Percentiles rank a stretch among this genome's conserved stretches.
Evolutionary conservation across 495 filamentous ascomycete species (phyloP).

Genomic region (Thermochaetoides thermophila): DNA sequence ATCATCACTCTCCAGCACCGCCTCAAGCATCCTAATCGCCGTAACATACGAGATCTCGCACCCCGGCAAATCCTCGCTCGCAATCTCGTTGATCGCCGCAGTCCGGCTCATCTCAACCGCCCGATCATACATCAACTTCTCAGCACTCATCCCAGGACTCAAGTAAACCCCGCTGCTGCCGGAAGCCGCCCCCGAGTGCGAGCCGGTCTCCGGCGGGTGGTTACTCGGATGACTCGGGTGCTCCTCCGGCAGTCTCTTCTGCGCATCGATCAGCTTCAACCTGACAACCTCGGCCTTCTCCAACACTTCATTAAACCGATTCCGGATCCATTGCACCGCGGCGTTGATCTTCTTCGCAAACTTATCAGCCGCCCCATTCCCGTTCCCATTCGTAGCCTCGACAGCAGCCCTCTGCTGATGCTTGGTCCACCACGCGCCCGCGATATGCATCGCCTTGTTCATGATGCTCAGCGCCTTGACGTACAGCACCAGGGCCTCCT

Average conservation of each 20-base stretch:
- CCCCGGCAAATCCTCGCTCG: constrained; percentile 72
- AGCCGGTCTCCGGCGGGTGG: constrained; percentile 26
- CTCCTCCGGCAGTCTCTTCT: constrained; percentile 66
- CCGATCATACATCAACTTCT: constrained; percentile 96
- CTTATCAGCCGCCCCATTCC: constrained; percentile 35
- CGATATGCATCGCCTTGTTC: constrained; percentile 92
- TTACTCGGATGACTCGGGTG: constrained; percentile 81
- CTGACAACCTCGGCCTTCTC: constrained; percentile 90
- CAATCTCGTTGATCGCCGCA: constrained; percentile 89
- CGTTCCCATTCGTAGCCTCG: constrained; percentile 39
- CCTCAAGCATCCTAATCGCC: constrained; percentile 85
- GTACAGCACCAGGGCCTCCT: constrained; percentile 91
- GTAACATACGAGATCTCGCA: constrained; percentile 91
- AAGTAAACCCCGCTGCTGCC: constrained; percentile 39
- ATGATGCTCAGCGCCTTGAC: constrained; percentile 83
- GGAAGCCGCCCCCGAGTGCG: constrained; percentile 19
- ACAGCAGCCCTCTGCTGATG: constrained; percentile 56
- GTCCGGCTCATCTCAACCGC: constrained; percentile 91
- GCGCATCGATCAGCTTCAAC: constrained; percentile 72
- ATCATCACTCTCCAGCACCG: constrained; percentile 77
- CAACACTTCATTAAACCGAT: constrained; percentile 87
- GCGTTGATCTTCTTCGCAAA: constrained; percentile 74
- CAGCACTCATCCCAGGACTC: constrained; percentile 69
- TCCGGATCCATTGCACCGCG: constrained; percentile 87
- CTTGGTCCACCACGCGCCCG: constrained; percentile 78